Conservation (phyloP, 768 basidiomycete genomes). For the Tulasnella sp. region DNA sequence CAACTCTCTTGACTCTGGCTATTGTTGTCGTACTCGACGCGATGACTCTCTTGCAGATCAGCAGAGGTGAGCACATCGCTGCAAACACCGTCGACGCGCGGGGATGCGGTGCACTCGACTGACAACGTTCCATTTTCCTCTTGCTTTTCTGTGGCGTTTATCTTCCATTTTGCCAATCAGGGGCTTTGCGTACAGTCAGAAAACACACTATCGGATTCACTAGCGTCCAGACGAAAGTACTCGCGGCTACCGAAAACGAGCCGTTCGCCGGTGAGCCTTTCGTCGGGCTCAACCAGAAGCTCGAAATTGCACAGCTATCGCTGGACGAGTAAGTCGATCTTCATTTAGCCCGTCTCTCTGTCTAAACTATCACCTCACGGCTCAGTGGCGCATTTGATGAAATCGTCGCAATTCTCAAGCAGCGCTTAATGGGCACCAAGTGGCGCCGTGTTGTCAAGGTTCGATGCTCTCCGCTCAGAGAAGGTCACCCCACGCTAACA, state of each 20-base stretch:
- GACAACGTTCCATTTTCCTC: neutral
- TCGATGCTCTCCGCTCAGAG: neutral
- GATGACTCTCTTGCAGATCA: neutral
- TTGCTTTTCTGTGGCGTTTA: neutral
- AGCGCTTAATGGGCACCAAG: slow-evolving; percentile 7
- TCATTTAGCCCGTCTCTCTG: no score
- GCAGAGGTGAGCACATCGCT: neutral
- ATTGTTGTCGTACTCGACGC: neutral
- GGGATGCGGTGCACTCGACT: neutral
- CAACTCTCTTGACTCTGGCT: neutral
- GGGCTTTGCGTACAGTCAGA: slow-evolving; percentile 15
- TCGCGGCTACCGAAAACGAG: slow-evolving; percentile 14
- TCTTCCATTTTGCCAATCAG: neutral
- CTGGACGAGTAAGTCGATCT: slow-evolving; percentile 18
- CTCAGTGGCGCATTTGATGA: slow-evolving; percentile 23
- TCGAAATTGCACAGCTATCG: slow-evolving; percentile 19
- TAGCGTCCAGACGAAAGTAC: slow-evolving; percentile 14
- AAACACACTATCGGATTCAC: slow-evolving; percentile 28
- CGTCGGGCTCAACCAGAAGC: neutral
- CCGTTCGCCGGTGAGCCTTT: slow-evolving; percentile 4
- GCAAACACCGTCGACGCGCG: neutral
- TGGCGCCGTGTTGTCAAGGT: slow-evolving; percentile 27
- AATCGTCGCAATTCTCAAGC: slow-evolving; percentile 20
- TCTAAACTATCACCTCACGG: neutral
- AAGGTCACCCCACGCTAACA: neutral